phyloP scores from a whole-genome alignment of 2,329 filamentous ascomycete genomes.

The Byssoonygena ceratinophila region DNA sequence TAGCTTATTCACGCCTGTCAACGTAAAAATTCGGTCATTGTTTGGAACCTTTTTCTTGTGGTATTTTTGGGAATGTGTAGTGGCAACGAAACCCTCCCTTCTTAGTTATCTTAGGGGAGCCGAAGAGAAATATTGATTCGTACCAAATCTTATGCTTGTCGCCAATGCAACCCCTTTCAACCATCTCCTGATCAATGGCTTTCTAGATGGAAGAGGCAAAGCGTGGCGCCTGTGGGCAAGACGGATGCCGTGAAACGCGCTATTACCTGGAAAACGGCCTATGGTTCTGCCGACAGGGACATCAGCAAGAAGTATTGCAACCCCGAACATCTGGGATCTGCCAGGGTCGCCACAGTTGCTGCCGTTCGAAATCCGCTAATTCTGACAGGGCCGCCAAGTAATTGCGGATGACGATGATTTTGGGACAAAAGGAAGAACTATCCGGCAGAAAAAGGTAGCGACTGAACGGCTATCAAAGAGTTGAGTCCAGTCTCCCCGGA shows the following conservation, averaged over 20 bases:
- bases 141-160: too few species aligned
- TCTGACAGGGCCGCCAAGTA: slow-evolving; percentile 33
- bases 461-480: slow-evolving; percentile 44
- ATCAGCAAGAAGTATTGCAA: slow-evolving; percentile 59
- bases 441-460: slow-evolving; percentile 46
- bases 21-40: not conserved
- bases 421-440: slow-evolving; percentile 50
- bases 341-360: not conserved
- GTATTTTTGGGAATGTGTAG: not conserved
- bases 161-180: not conserved
- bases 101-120: not conserved
- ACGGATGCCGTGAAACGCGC: slow-evolving; percentile 58
- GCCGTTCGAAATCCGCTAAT: slow-evolving; percentile 21
- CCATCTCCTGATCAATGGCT: not conserved
- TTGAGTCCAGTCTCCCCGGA: slow-evolving; percentile 22
- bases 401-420: slow-evolving; percentile 59
- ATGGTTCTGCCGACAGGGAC: slow-evolving; percentile 69
- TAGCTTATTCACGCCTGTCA: not conserved
- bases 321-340: not conserved
- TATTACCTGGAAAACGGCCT: slow-evolving; percentile 67
- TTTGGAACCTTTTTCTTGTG: not conserved
- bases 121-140: too few species aligned
- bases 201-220: slow-evolving; percentile 34
- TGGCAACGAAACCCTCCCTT: slow-evolving; percentile 1
- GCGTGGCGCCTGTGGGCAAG: slow-evolving; percentile 44